Percentiles rank a stretch among this genome's conserved stretches.
phyloP scores from a whole-genome alignment of 2,329 filamentous ascomycete species.

The Coniella lustricola region DNA sequence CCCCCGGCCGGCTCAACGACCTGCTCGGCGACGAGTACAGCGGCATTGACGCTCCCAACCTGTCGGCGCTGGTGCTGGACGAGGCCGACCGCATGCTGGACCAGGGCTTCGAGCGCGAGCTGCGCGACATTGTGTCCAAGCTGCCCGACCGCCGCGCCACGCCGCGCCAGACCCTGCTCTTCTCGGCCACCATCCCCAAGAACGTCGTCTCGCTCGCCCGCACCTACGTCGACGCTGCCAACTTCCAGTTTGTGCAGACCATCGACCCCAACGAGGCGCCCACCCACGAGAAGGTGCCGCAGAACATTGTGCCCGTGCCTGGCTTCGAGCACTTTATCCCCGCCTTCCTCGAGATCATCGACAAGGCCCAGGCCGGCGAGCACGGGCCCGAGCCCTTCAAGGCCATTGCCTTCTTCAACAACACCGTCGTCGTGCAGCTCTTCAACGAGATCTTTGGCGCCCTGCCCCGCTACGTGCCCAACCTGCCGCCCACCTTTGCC shows the following conservation, averaged over 20 bases:
- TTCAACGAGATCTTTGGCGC: slow-evolving; percentile 50
- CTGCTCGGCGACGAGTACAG: slow-evolving; percentile 60
- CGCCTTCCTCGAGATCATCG: slow-evolving; percentile 66
- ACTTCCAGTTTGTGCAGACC: slow-evolving; percentile 89
- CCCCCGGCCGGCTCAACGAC: slow-evolving; percentile 81
- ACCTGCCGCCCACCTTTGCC: slow-evolving; percentile 38
- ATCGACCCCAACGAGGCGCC: slow-evolving; percentile 73
- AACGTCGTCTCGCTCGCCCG: slow-evolving; percentile 77
- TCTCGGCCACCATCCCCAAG: slow-evolving; percentile 85
- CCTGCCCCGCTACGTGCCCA: slow-evolving; percentile 28
- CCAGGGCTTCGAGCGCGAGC: slow-evolving; percentile 70
- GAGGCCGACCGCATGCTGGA: slow-evolving; percentile 98
- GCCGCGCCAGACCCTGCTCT: slow-evolving; percentile 84
- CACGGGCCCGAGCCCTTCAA: slow-evolving; percentile 64
- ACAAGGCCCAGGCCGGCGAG: slow-evolving; percentile 36
- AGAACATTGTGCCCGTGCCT: slow-evolving; percentile 61
- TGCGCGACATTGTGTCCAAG: slow-evolving; percentile 50
- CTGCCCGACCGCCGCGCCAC: slow-evolving; percentile 59
- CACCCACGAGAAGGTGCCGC: slow-evolving; percentile 79
- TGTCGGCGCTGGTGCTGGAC: slow-evolving; percentile 90
- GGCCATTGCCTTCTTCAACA: slow-evolving; percentile 88
- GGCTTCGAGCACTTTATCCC: slow-evolving; percentile 74
- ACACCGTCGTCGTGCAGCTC: slow-evolving; percentile 64
- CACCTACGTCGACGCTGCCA: slow-evolving; percentile 64
- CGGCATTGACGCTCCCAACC: slow-evolving; percentile 65